These are phyloP conservation scores for Lasiosphaeria ovina DNA, from an alignment of 495 filamentous ascomycete genomes.

Conservation along the genomic window DNA sequence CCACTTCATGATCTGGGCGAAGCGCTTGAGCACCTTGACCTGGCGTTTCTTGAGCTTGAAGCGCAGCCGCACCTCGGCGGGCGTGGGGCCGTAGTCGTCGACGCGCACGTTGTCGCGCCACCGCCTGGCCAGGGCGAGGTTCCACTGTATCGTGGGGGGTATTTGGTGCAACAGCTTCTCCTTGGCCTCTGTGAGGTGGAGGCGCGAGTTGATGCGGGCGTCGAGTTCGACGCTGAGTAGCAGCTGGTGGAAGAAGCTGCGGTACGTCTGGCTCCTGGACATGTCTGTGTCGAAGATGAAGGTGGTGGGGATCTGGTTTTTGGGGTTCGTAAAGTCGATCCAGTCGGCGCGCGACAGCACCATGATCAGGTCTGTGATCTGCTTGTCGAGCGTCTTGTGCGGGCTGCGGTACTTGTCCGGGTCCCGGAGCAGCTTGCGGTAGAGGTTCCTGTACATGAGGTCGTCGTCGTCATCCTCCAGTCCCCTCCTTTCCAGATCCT, in stretches of 20 bases:
- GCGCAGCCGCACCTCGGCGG: conserved; percentile 50
- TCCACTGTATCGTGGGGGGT: conserved; percentile 66
- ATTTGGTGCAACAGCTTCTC: conserved; percentile 56
- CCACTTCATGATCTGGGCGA: conserved; percentile 71
- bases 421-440: conserved; percentile 50
- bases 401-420: conserved; percentile 50
- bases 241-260: conserved; percentile 71
- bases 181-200: conserved; percentile 53
- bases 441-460: conserved; percentile 53
- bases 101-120: conserved; percentile 67
- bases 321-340: conserved; percentile 64
- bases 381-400: conserved; percentile 58
- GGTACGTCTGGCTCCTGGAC: conserved; percentile 38
- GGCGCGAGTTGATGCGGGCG: conserved; percentile 55
- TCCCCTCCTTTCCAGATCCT: conserved; percentile 51
- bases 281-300: conserved; percentile 54
- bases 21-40: conserved; percentile 60
- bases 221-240: conserved; percentile 67
- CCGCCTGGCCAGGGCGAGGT: conserved; percentile 62
- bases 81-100: conserved; percentile 44
- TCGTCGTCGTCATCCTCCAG: conserved; percentile 57
- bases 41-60: conserved; percentile 60
- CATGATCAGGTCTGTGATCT: conserved; percentile 66
- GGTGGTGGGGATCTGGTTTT: conserved; percentile 63
- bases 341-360: conserved; percentile 60